Percentiles rank a stretch among this genome's conserved stretches.
phyloP scores from a whole-genome alignment of 2,329 filamentous ascomycete species.

The Fusarium succisae region DNA sequence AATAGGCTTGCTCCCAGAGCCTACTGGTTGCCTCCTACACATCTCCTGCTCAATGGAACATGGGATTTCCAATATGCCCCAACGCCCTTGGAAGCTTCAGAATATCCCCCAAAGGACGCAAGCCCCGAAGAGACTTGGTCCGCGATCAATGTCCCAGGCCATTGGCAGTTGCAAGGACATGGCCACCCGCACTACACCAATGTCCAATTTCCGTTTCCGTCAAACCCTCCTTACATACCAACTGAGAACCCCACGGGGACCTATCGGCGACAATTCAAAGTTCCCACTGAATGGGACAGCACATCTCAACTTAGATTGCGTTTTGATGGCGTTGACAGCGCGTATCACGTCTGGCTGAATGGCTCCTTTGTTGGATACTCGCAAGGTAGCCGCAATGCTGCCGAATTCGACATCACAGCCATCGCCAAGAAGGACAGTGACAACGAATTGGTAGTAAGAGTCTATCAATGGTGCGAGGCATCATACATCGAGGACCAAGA shows the following conservation, averaged over 20 bases:
- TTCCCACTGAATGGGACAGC: neutral
- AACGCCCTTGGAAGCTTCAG: neutral
- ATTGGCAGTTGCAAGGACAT: conserved; percentile 13
- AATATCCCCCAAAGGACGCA: neutral
- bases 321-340: conserved; percentile 10
- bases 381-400: conserved; percentile 9
- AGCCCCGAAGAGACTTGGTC: neutral
- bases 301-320: neutral
- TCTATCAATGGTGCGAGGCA: conserved; percentile 12
- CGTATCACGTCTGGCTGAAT: conserved; percentile 13
- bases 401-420: neutral
- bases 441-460: neutral
- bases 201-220: conserved; percentile 11
- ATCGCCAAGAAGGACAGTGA: neutral
- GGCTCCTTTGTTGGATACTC: conserved; percentile 4
- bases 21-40: conserved; percentile 10
- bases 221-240: conserved; percentile 6
- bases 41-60: conserved; percentile 5
- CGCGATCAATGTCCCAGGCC: neutral
- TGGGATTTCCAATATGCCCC: conserved; percentile 16
- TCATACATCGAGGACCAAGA: conserved; percentile 16
- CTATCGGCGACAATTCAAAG: neutral
- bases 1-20: conserved; percentile 3
- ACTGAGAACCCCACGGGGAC: conserved; percentile 7
- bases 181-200: conserved; percentile 14